Conservation (phyloP, 2,329 filamentous ascomycete species). For the Fusarium chuoi region DNA sequence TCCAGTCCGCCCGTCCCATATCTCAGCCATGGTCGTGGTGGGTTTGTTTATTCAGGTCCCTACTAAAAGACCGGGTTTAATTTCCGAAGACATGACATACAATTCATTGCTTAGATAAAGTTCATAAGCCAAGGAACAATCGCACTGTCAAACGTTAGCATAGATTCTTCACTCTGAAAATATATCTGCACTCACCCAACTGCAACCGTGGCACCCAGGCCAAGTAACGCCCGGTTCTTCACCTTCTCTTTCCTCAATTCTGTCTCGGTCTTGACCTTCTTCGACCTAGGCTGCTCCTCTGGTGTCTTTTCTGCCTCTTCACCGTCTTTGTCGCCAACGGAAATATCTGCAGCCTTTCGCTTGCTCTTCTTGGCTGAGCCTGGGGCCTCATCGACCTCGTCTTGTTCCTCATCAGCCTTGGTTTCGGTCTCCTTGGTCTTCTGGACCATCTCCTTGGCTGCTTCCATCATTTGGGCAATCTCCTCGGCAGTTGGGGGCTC, state of each 20-base stretch:
- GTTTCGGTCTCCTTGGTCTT: conserved; percentile 63
- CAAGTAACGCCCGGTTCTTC: conserved; percentile 84
- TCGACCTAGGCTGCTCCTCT: conserved; percentile 64
- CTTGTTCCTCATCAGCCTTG: conserved; percentile 54
- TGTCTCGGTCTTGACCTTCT: conserved; percentile 84
- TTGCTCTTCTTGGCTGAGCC: conserved; percentile 66
- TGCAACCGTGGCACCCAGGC: conserved; percentile 86
- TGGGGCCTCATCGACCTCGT: conserved; percentile 49
- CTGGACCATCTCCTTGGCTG: conserved; percentile 89
- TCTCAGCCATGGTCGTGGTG: conserved; percentile 37
- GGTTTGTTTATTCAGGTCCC: conserved; percentile 21
- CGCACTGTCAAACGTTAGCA: conserved; percentile 49
- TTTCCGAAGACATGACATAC: conserved; percentile 37
- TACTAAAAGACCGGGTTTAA: conserved; percentile 7
- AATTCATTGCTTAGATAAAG: conserved; percentile 54
- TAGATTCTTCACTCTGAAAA: not conserved
- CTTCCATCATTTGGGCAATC: conserved; percentile 83
- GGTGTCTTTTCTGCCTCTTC: conserved; percentile 43
- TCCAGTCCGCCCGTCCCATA: conserved; percentile 41
- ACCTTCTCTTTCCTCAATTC: conserved; percentile 88
- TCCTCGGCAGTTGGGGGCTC: conserved; percentile 81
- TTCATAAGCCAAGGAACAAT: conserved; percentile 64
- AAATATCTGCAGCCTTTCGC: conserved; percentile 79
- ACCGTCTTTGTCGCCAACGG: conserved; percentile 69
- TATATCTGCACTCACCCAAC: conserved; percentile 77